A percentile compares a stretch with the other conserved stretches of the same genome.
Evolutionary conservation across 2,329 filamentous ascomycete genomes (phyloP).

Genomic region (Cryphonectria japonica): DNA sequence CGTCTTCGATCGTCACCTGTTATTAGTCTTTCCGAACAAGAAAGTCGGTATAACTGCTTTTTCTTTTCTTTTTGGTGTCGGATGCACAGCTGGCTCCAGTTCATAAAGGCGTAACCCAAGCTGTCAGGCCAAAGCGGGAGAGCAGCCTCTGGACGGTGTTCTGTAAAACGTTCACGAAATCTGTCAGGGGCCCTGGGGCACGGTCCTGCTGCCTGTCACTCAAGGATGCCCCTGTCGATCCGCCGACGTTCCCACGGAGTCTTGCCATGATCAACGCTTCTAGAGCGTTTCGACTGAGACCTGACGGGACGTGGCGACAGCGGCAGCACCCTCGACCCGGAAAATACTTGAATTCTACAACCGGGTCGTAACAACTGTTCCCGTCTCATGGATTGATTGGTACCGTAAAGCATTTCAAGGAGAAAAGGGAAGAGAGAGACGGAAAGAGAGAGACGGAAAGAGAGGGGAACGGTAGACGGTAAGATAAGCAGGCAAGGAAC

Average conservation of each 20-base stretch:
- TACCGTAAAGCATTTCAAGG: not conserved
- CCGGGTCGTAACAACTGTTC: too few species aligned
- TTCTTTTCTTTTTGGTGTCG: not conserved
- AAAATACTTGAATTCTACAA: not conserved
- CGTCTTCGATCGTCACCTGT: not conserved
- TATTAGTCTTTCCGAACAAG: not conserved
- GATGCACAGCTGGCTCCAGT: not conserved
- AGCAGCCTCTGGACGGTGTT: not conserved
- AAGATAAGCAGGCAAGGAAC: not conserved
- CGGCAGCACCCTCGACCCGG: not conserved
- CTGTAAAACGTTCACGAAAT: not conserved
- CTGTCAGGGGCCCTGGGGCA: not conserved
- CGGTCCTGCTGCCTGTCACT: conserved; percentile 1
- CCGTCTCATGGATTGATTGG: not conserved
- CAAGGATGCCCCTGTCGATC: conserved; percentile 14
- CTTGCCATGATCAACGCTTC: conserved; percentile 10
- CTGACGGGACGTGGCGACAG: conserved; percentile 1
- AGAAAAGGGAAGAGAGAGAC: not conserved
- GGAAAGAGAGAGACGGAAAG: not conserved
- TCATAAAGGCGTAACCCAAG: not conserved
- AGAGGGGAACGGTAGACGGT: not conserved
- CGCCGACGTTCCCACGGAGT: not conserved
- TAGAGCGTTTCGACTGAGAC: conserved; percentile 23
- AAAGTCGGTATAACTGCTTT: not conserved
- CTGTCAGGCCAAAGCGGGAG: not conserved